Evolutionary conservation across 164 flowering plant genomes (phyloP).

Genomic region (Vitis rotundifolia): DNA sequence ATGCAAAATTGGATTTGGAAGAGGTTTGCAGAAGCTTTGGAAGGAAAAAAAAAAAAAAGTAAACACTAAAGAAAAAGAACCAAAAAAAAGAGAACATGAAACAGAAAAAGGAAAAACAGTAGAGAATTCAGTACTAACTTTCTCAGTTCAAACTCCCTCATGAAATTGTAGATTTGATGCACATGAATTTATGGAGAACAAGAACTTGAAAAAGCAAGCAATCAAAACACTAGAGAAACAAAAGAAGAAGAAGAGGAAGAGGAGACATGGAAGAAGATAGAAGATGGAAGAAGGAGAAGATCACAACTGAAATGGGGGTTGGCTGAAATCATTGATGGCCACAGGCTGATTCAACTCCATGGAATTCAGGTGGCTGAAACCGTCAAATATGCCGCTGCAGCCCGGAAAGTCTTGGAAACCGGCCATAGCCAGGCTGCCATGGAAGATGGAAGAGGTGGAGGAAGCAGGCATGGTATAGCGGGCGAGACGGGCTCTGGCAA

Average conservation of each 20-base stretch:
- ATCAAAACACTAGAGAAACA: background rate
- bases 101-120: too few species aligned
- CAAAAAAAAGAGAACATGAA: too few species aligned
- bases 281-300: background rate
- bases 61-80: too few species aligned
- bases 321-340: constrained; percentile 14
- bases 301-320: constrained; percentile 20
- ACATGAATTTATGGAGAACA: too few species aligned
- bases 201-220: background rate
- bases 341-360: constrained; percentile 6
- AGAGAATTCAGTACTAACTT: too few species aligned
- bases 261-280: background rate
- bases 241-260: background rate
- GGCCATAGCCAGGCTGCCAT: background rate
- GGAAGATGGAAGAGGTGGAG: background rate
- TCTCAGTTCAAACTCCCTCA: too few species aligned
- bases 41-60: too few species aligned
- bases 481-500: constrained; percentile 72
- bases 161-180: too few species aligned
- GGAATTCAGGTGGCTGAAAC: constrained; percentile 17
- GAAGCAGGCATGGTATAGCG: constrained; percentile 12
- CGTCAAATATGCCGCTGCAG: constrained; percentile 13
- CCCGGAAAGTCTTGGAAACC: constrained; percentile 1
- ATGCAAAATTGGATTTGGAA: too few species aligned
- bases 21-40: too few species aligned